phyloP scores from a whole-genome alignment of 495 filamentous ascomycete genomes.

The Astrothelium macrocarpum region DNA sequence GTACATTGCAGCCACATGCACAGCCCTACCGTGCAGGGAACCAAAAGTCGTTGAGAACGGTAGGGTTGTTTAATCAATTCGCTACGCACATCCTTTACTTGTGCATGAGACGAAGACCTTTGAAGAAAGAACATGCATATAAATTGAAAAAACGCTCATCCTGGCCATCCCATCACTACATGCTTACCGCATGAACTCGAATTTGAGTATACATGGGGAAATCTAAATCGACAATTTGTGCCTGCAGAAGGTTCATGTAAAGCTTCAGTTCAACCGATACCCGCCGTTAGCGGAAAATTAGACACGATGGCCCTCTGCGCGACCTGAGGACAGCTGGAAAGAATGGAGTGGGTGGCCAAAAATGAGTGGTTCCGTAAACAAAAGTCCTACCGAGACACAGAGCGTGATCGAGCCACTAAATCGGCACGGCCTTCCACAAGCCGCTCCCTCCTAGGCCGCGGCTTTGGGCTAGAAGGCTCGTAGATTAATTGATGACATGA shows the following conservation, averaged over 20 bases:
- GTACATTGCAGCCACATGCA: background rate
- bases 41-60: background rate
- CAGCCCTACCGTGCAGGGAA: background rate
- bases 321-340: too few species aligned
- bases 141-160: background rate
- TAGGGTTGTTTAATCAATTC: background rate
- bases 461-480: background rate
- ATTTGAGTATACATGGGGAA: background rate
- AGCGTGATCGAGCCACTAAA: background rate
- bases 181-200: background rate
- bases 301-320: too few species aligned
- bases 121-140: background rate
- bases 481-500: background rate
- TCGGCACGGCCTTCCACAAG: background rate
- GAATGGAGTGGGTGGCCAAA: too few species aligned
- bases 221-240: background rate
- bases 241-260: background rate
- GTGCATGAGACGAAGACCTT: background rate
- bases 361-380: too few species aligned
- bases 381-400: background rate
- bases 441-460: background rate
- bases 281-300: too few species aligned
- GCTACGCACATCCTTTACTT: background rate
- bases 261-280: background rate
- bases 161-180: background rate